A percentile compares a stretch with the other conserved stretches of the same genome.
These are phyloP conservation scores for Melastoma malabathricum DNA, from an alignment of 345 rosid genomes.

Conservation along the genomic window DNA sequence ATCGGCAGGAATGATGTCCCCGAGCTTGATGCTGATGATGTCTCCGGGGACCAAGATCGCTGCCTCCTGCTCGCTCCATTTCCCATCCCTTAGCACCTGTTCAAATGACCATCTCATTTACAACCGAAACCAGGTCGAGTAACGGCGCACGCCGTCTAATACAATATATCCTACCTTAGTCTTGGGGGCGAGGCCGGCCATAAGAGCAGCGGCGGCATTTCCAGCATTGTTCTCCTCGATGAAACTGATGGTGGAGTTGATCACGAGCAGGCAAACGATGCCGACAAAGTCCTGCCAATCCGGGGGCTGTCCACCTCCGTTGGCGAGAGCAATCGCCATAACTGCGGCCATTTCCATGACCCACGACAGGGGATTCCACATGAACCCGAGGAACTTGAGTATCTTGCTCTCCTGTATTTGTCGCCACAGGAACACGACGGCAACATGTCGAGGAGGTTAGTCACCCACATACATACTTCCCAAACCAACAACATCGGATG, in stretches of 20 bases:
- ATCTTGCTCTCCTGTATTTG: conserved; percentile 24
- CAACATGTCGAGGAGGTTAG: no score
- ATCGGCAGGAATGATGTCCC: conserved; percentile 31
- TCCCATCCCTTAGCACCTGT: conserved; percentile 26
- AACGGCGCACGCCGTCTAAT: no score
- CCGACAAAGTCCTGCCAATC: conserved; percentile 34
- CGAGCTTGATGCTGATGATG: conserved; percentile 23
- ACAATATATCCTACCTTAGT: conserved; percentile 14
- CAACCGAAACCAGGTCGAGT: no score
- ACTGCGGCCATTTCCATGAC: conserved; percentile 33
- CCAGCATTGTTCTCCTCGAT: conserved; percentile 35
- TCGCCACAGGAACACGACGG: neutral
- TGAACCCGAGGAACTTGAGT: conserved; percentile 29
- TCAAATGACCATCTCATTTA: no score
- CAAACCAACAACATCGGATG: no score
- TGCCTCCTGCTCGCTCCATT: conserved; percentile 29
- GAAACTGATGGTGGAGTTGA: conserved; percentile 33
- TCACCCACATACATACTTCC: neutral
- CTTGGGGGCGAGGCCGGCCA: conserved; percentile 32
- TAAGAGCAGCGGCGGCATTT: conserved; percentile 31
- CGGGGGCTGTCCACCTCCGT: conserved; percentile 20
- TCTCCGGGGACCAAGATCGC: conserved; percentile 31
- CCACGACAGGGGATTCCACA: conserved; percentile 38
- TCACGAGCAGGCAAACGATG: conserved; percentile 20
- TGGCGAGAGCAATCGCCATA: conserved; percentile 30